These are phyloP conservation scores for Daedaleopsis sinensis DNA, from an alignment of 768 basidiomycete genomes.

Conservation along the genomic window DNA sequence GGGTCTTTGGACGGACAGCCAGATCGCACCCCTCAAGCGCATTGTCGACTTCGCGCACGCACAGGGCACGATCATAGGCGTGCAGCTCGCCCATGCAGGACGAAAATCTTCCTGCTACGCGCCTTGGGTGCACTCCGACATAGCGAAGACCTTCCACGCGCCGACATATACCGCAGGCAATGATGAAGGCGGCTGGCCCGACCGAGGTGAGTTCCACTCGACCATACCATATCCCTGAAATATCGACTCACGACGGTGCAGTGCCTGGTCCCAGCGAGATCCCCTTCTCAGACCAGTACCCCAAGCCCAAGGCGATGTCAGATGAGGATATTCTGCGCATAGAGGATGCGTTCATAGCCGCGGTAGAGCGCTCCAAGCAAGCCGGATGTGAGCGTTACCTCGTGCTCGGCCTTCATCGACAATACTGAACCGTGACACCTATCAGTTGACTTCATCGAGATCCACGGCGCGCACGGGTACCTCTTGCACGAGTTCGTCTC, in stretches of 20 bases:
- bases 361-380: slow-evolving; percentile 55
- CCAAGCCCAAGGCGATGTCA: slow-evolving; percentile 62
- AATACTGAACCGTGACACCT: background rate
- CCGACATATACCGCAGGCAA: slow-evolving; percentile 41
- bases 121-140: slow-evolving; percentile 60
- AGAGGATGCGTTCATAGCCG: slow-evolving; percentile 61
- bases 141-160: slow-evolving; percentile 34
- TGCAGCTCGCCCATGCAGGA: slow-evolving; percentile 80
- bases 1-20: slow-evolving; percentile 78
- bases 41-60: slow-evolving; percentile 76
- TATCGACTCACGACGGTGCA: background rate
- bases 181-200: slow-evolving; percentile 72
- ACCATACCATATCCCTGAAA: background rate
- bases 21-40: slow-evolving; percentile 68
- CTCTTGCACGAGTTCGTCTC: slow-evolving; percentile 71
- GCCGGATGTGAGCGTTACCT: slow-evolving; percentile 57
- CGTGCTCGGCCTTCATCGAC: background rate
- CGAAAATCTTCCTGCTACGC: slow-evolving; percentile 74
- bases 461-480: slow-evolving; percentile 76
- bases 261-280: slow-evolving; percentile 54
- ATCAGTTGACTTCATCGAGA: slow-evolving; percentile 69
- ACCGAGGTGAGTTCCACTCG: slow-evolving; percentile 46
- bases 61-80: slow-evolving; percentile 70
- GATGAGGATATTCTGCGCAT: slow-evolving; percentile 55
- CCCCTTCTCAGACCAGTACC: slow-evolving; percentile 53